Evolutionary conservation across 768 basidiomycete genomes (phyloP), one percentile per base, ranked within the genome.

Genomic region (Gloeophyllum trabeum): DNA sequence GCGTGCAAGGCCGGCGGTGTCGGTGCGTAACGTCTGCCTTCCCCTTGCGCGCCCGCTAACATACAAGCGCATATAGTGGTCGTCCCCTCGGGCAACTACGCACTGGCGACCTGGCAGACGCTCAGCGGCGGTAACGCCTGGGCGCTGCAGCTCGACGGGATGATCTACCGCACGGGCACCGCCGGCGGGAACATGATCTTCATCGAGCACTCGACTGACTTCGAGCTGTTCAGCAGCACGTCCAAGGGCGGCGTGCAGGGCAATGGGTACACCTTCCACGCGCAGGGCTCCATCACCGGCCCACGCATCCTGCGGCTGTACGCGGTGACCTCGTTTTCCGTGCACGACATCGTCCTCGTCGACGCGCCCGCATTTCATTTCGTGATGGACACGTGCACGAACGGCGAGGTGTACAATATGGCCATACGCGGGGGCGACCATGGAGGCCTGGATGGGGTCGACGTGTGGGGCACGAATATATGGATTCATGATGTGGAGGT

Each of bases 401-500:
- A 56, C 37, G 58, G 58, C 30, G 58, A 59, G 46, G 46, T 59
- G 4, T 59, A 58, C 50, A 59, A 59, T 43, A 36, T 59, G 39
- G 54, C 54, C 21, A 57, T 59, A 23, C 54, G 57, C 24, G 56
- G 56, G 46, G 40, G 34, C 26, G 51, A 56, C 43, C 34, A 57
- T 28, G 58, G 58, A 28, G 56, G 54, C 10, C 55, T 56, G 1
- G 58, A 59, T 44, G 58, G 56, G 13, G 51, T 59, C 19, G 58
- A 59, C 42, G 49, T 58, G 6, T 53, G 49, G 43, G 58, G 58
- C n/a, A 35, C 46, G 20, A 60, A 60, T 51, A 38, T 53, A 41
- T 60, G 57, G 57, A 52, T 60, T 20, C 59, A 60, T 41, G 57
- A 60, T 38, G 52, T 58, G 19, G 55, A 57, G 36, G 56, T 58